Evolutionary conservation across 306 rosid species (phyloP).

Genomic region (Vigna hirtella): DNA sequence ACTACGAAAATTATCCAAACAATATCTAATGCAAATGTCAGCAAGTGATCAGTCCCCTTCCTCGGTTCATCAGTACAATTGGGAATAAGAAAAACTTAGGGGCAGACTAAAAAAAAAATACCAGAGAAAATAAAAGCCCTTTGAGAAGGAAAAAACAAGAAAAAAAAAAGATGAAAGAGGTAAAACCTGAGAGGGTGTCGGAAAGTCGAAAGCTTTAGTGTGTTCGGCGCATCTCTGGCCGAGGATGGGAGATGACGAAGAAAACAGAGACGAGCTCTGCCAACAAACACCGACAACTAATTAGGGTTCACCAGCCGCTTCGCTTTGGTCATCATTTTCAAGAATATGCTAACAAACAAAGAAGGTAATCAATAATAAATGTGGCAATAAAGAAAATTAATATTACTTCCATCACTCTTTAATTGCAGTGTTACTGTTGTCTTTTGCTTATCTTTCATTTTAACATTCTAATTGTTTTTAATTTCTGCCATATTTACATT

Average conservation of each 20-base stretch:
- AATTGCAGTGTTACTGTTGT: too few relatives aligned
- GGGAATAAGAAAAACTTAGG: not conserved
- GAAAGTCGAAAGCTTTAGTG: not conserved
- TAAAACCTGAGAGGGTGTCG: conserved; percentile 22
- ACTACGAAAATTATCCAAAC: not conserved
- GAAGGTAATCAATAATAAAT: not conserved
- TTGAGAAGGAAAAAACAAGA: not conserved
- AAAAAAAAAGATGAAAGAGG: not conserved
- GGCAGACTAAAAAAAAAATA: not conserved
- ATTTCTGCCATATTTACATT: too few relatives aligned
- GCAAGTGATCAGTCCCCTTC: not conserved
- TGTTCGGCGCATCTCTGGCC: conserved; percentile 20
- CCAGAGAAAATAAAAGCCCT: not conserved
- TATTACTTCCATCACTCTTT: too few relatives aligned
- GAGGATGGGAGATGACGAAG: not conserved
- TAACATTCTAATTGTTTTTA: too few relatives aligned
- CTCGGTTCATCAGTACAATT: not conserved
- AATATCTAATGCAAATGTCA: not conserved
- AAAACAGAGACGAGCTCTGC: conserved; percentile 17
- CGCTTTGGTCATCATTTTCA: conserved; percentile 31
- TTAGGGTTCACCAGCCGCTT: conserved; percentile 46
- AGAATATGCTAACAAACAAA: conserved; percentile 7
- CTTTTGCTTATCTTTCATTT: too few relatives aligned
- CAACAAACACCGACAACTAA: conserved; percentile 36
- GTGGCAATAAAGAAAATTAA: too few relatives aligned